phyloP scores from a whole-genome alignment of 306 rosid genomes.

The Gastrolobium bilobum region DNA sequence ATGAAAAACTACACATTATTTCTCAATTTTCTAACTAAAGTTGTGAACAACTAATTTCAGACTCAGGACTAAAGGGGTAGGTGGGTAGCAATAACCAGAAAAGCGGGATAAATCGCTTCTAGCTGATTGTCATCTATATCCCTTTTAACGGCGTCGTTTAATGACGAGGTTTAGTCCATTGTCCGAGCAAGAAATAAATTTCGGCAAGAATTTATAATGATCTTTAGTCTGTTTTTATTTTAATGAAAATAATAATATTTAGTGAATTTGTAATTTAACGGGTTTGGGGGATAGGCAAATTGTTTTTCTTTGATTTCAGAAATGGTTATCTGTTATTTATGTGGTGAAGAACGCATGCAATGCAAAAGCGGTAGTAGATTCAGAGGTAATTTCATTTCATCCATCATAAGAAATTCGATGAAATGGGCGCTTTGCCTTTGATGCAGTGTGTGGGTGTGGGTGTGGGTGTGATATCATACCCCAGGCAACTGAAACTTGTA shows the following conservation, averaged over 20 bases:
- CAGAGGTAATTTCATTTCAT: slow-evolving; percentile 7
- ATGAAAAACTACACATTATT: not conserved
- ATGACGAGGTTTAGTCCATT: too few relatives aligned
- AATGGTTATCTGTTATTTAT: slow-evolving; percentile 33
- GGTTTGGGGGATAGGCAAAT: not conserved
- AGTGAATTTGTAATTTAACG: not conserved
- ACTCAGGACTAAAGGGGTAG: not conserved
- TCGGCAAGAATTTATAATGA: too few relatives aligned
- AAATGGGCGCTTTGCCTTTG: slow-evolving; percentile 56
- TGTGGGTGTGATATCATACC: slow-evolving; percentile 41
- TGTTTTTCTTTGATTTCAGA: not conserved
- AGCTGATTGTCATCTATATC: too few relatives aligned
- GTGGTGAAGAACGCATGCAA: slow-evolving; percentile 41
- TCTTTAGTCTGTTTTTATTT: too few relatives aligned
- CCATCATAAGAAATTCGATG: slow-evolving; percentile 5
- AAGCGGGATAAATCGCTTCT: not conserved
- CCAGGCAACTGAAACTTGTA: slow-evolving; percentile 40
- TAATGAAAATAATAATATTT: too few relatives aligned
- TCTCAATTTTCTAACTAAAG: not conserved
- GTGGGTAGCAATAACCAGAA: not conserved
- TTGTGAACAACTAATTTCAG: not conserved
- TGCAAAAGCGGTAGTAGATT: not conserved
- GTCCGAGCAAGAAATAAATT: too few relatives aligned
- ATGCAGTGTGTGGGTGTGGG: slow-evolving; percentile 59
- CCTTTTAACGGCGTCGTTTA: not conserved